Conservation (phyloP, 768 basidiomycete genomes). For the Boletus sensibilis region DNA sequence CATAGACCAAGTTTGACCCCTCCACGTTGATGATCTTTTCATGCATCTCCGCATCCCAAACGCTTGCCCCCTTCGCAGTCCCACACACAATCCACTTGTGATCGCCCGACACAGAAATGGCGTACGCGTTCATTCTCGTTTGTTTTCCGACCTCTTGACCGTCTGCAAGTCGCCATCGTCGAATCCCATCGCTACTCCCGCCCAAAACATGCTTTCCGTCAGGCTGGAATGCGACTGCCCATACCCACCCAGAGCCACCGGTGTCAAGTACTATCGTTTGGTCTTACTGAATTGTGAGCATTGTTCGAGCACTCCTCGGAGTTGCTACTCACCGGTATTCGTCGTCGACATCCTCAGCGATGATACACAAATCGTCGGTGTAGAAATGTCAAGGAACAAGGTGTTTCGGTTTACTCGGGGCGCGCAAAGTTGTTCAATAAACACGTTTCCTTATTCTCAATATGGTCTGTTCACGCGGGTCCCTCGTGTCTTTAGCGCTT, state of each 20-base stretch:
- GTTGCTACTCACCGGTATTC: background rate
- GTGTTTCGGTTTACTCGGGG: too few relatives aligned
- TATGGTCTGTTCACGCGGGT: too few relatives aligned
- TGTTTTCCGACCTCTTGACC: background rate
- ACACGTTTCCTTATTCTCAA: too few relatives aligned
- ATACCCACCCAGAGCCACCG: background rate
- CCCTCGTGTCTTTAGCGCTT: too few relatives aligned
- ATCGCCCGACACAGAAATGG: background rate
- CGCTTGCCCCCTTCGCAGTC: background rate
- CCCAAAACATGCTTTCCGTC: background rate
- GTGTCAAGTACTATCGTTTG: background rate
- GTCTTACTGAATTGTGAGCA: background rate
- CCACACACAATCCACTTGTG: background rate
- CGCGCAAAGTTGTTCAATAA: too few relatives aligned
- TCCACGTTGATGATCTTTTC: background rate
- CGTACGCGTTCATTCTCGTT: background rate
- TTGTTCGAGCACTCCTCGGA: background rate
- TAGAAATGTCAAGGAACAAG: background rate
- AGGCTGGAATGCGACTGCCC: background rate
- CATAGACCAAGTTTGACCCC: rapidly evolving
- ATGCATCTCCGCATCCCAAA: background rate
- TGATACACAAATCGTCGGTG: background rate
- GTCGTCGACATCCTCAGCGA: background rate
- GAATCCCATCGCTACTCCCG: background rate
- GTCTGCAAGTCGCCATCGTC: background rate